These are phyloP conservation scores for Colletotrichum lindemuthianum DNA, from an alignment of 2,329 filamentous ascomycete species.

Conservation along the genomic window DNA sequence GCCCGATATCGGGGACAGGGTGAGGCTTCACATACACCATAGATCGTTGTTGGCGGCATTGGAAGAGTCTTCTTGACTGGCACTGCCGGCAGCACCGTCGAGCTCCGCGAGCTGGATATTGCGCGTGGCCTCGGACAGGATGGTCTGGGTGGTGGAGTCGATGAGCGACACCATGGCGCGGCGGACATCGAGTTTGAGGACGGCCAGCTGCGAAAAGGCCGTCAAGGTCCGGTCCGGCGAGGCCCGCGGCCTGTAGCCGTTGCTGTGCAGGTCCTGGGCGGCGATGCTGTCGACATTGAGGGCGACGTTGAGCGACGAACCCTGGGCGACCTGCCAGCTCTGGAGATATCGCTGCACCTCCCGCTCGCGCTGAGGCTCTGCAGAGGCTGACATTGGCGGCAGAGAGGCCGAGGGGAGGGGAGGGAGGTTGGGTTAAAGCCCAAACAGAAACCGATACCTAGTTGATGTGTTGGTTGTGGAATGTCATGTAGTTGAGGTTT, in stretches of 20 bases:
- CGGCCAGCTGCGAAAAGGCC: constrained; percentile 60
- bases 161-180: constrained; percentile 62
- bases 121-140: constrained; percentile 62
- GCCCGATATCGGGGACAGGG: neutral
- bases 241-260: constrained; percentile 46
- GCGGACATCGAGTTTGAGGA: constrained; percentile 57
- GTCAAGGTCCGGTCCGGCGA: constrained; percentile 52
- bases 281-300: constrained; percentile 44
- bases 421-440: neutral
- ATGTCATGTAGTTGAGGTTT: no score
- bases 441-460: neutral
- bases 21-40: constrained; percentile 46
- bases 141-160: constrained; percentile 56
- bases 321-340: constrained; percentile 46
- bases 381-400: constrained; percentile 20
- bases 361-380: constrained; percentile 42
- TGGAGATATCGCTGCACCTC: constrained; percentile 46
- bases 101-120: constrained; percentile 51
- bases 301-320: constrained; percentile 45
- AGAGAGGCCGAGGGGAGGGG: no score
- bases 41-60: constrained; percentile 41
- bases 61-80: neutral
- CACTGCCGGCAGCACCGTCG: constrained; percentile 29
- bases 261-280: constrained; percentile 40
- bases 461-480: no score